Conservation (phyloP, 192 early-diverging fungal species). For the Coemansia sp. region DNA sequence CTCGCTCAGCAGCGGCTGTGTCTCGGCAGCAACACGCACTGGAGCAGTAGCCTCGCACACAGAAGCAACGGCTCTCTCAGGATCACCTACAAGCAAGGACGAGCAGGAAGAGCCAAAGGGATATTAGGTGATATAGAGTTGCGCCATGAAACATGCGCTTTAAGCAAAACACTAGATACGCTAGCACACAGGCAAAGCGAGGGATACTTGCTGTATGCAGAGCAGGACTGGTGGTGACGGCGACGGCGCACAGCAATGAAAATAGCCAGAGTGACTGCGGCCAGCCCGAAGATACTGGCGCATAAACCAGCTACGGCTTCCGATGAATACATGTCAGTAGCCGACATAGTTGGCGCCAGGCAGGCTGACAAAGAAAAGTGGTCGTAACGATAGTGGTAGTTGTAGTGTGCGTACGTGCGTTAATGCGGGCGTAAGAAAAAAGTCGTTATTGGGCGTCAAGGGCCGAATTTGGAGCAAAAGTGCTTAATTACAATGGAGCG, state of each 20-base stretch:
- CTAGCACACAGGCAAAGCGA: not conserved
- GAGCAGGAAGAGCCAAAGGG: no score
- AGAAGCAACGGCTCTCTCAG: not conserved
- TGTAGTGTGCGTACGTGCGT: no score
- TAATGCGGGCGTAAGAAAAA: not conserved
- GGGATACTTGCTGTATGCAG: slow-evolving; percentile 15
- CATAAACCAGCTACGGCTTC: slow-evolving; percentile 14
- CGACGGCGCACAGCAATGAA: slow-evolving; percentile 11
- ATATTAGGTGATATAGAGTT: not conserved
- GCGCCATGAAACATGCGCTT: not conserved
- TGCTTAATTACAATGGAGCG: not conserved
- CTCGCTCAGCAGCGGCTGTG: slow-evolving; percentile 46
- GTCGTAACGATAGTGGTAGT: not conserved
- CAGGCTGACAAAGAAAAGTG: not conserved
- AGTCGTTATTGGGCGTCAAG: not conserved
- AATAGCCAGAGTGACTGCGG: not conserved
- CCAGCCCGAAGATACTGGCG: slow-evolving; percentile 15
- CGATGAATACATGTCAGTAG: slow-evolving; percentile 13
- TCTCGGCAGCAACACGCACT: slow-evolving; percentile 12
- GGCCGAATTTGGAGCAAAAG: not conserved
- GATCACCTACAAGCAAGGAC: slow-evolving; percentile 1
- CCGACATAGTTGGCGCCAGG: not conserved
- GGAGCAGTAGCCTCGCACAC: not conserved
- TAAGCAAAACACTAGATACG: not conserved
- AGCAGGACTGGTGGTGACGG: slow-evolving; percentile 10